phyloP scores from a whole-genome alignment of 2,329 filamentous ascomycete species.

The Arthrobotrys iridis region DNA sequence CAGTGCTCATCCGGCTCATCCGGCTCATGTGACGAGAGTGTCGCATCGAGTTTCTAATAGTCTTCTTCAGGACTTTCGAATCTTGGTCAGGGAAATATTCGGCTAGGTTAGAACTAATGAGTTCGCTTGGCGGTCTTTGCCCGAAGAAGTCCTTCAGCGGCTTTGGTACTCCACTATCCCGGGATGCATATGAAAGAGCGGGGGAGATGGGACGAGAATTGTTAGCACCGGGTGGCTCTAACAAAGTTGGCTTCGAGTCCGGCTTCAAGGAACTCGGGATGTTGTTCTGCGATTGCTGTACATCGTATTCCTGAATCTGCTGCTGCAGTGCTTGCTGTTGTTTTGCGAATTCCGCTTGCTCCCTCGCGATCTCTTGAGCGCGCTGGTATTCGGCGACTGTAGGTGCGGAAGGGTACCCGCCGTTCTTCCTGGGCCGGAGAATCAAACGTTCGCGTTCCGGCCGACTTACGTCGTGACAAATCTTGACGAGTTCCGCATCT shows the following conservation, averaged over 20 bases:
- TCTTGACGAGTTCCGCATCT: slow-evolving; percentile 87
- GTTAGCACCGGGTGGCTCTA: slow-evolving; percentile 34
- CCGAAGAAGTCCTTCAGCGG: slow-evolving; percentile 75
- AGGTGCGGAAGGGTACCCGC: slow-evolving; percentile 77
- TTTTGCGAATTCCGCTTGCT: slow-evolving; percentile 73
- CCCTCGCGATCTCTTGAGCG: slow-evolving; percentile 86
- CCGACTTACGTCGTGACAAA: slow-evolving; percentile 85
- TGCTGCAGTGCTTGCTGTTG: slow-evolving; percentile 44
- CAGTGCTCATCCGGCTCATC: slow-evolving; percentile 83
- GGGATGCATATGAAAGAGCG: slow-evolving; percentile 69
- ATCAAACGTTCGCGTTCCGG: slow-evolving; percentile 92
- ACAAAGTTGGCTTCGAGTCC: slow-evolving; percentile 28
- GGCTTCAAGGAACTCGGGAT: slow-evolving; percentile 3
- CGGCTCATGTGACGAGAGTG: slow-evolving; percentile 75
- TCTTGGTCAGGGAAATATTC: slow-evolving; percentile 98
- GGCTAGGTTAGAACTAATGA: slow-evolving; percentile 94
- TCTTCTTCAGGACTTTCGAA: slow-evolving; percentile 93
- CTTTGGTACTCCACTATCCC: slow-evolving; percentile 57
- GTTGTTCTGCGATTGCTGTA: slow-evolving; percentile 14
- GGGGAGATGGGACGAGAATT: slow-evolving; percentile 80
- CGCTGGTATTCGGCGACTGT: slow-evolving; percentile 85
- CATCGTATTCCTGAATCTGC: slow-evolving; percentile 24
- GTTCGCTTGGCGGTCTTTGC: slow-evolving; percentile 89
- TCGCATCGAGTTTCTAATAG: slow-evolving; percentile 89
- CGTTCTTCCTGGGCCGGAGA: slow-evolving; percentile 74